Evolutionary conservation across 139 green algal species (phyloP), one percentile per base, ranked within the genome.

Genomic region (Chlamydomonas sphaeroides): DNA sequence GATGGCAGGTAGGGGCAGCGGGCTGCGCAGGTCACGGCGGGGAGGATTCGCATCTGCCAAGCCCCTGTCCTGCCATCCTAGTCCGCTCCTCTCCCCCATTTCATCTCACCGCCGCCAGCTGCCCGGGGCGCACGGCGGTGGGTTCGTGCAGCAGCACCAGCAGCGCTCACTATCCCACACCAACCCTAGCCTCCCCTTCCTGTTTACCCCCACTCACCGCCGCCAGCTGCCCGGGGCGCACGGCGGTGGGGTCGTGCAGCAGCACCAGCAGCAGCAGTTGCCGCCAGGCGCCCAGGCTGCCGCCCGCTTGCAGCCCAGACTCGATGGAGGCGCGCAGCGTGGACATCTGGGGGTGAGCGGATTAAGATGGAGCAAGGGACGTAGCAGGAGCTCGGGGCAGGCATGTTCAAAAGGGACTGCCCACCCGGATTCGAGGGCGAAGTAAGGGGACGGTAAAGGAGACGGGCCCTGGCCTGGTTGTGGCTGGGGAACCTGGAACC

Each of bases 181-280:
- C 69, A 78, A 25, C 39, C 26, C 38, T 36, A 7, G 18, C 51
- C 3, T 36, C 68, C n/a, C n/a, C n/a, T n/a, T n/a, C 49, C 49
- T 56, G 45, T 14, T 14, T 65, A 6, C 48, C n/a, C 39, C 35
- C n/a, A 26, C 79, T 57, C 70, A 75, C 82, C 33, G 28, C 75
- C 74, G n/a, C 39, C 74, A 71, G 74, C 59, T 41, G 74, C 39
- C 74, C 74, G 28, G n/a, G 18, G 18, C 62, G 42, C 17, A 80
- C 74, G 18, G 74, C 71, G 30, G 74, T 80, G 14, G 74, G 74
- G 74, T 80, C 83, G 51, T 91, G 88, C 71, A 91, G 70, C 48
- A 91, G 49, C 32, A 89, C 78, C 62, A 91, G 84, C 59, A 87
- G 80, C 80, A 89, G 77, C 77, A 89, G 32, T 35, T 79, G 63